Base-by-base conservation (phyloP, 495 filamentous ascomycete species). In the Chaetomium fimeti region DNA sequence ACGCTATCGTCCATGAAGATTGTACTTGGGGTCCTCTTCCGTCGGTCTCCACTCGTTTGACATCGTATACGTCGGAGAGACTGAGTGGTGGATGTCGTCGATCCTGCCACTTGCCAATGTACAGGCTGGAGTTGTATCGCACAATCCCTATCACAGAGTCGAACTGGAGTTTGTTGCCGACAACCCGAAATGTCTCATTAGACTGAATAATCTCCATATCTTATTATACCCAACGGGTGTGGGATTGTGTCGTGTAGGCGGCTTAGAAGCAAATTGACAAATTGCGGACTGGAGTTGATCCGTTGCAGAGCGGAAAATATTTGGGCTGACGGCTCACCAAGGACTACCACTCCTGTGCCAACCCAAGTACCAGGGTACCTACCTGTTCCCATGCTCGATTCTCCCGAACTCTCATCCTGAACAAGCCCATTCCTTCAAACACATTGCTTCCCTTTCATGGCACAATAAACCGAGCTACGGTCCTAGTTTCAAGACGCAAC, bases 1-100 rank as follows among this genome's bases (percentile, higher is more conserved):
- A 56, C 32, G 53, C 32, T n/a, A 56, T 32, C 5, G 53, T 56
- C 53, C 29, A 56, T 40, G 53, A 56, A 56, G 53, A n/a, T n/a
- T 56, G 29, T 1, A 56, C 32, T 18, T 56, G 9, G n/a, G 53
- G 29, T 32, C 53, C 53, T 40, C 29, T 56, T 6, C 16, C 32
- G 32, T 56, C 32, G 29, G 53, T 56, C 53, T 56, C 32, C 5
- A 56, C 29, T 56, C 53, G 53, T 40, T 56, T 56, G 53, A 56
- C 32, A 40, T 40, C 53, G 53, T 56, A 56, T 22, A 56, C 29
- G 18, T 56, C 29, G 32, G 53, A 56, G 53, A 56, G 29, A 56
- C 32, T 40, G 53, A 22, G 32, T 6, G 53, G 53, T 15, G 32
- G 53, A 22, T 40, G 32, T 6, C 53, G 53, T 56, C 32, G 53